Percentiles rank a stretch among this genome's conserved stretches.
phyloP scores from a whole-genome alignment of 2,329 filamentous ascomycete genomes.

The Aspergillus bombycis region DNA sequence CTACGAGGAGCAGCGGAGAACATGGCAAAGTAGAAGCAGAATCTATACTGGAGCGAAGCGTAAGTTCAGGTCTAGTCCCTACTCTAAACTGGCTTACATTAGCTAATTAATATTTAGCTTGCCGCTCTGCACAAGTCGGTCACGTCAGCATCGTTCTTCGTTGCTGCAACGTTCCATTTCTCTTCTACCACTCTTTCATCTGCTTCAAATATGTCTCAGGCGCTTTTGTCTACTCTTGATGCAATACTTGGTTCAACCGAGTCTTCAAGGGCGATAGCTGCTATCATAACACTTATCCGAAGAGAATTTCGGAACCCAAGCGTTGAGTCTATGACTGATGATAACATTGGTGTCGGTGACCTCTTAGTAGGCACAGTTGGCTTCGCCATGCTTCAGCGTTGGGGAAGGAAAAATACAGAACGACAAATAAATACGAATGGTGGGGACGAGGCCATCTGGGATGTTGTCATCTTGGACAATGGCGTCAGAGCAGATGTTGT shows the following conservation, averaged over 20 bases:
- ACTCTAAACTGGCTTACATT: background rate
- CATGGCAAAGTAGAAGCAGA: conserved; percentile 47
- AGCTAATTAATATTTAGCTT: conserved; percentile 36
- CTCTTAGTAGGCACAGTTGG: conserved; percentile 48
- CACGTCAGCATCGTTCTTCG: conserved; percentile 52
- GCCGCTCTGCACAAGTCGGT: conserved; percentile 48
- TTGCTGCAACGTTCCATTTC: conserved; percentile 50
- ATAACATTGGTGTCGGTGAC: conserved; percentile 48
- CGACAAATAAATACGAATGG: conserved; percentile 42
- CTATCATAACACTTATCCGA: conserved; percentile 51
- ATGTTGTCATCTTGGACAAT: conserved; percentile 52
- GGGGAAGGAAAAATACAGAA: conserved; percentile 50
- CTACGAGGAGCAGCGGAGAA: conserved; percentile 51
- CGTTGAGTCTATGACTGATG: conserved; percentile 33
- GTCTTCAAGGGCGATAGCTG: conserved; percentile 51
- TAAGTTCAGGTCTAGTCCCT: conserved; percentile 29
- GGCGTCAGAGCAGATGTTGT: conserved; percentile 51
- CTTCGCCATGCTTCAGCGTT: conserved; percentile 51
- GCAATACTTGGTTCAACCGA: conserved; percentile 53
- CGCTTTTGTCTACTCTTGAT: conserved; percentile 49
- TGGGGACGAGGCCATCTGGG: conserved; percentile 51
- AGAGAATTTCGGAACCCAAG: conserved; percentile 47
- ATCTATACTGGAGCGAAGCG: conserved; percentile 49
- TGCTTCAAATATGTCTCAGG: conserved; percentile 46
- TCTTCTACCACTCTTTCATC: conserved; percentile 49